Conservation (phyloP, 164 flowering plant genomes). For the Vitis riparia region DNA sequence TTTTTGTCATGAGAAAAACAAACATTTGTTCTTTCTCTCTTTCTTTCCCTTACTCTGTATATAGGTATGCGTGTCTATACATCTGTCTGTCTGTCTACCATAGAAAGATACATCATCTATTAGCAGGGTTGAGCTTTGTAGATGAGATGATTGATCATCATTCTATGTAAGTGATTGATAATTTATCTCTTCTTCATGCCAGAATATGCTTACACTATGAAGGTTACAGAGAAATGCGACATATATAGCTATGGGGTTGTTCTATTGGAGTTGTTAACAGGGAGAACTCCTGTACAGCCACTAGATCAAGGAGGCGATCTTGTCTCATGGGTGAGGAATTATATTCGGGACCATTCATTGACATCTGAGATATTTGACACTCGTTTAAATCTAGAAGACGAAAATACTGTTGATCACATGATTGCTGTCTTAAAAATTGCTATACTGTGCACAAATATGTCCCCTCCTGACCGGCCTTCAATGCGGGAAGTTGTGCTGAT, state of each 20-base stretch:
- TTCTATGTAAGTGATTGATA: background rate
- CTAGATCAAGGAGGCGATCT: conserved; percentile 92
- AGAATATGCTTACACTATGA: conserved; percentile 99
- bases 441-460: conserved; percentile 69
- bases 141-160: background rate
- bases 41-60: too few relatives aligned
- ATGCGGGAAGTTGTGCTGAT: conserved; percentile 88
- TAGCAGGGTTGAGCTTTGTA: background rate
- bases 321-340: conserved; percentile 65
- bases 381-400: conserved; percentile 54
- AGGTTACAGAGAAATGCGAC: conserved; percentile 94
- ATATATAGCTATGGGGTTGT: conserved; percentile 96
- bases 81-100: background rate
- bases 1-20: too few relatives aligned
- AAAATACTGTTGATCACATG: conserved; percentile 62
- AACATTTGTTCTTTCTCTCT: too few relatives aligned
- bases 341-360: conserved; percentile 58
- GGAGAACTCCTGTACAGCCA: conserved; percentile 87
- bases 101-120: background rate
- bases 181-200: conserved; percentile 18
- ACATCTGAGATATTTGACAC: conserved; percentile 62
- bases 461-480: conserved; percentile 83
- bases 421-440: conserved; percentile 76
- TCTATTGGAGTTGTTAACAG: conserved; percentile 86
- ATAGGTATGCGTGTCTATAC: background rate